Base-by-base conservation (phyloP, 352 stramenopile genomes). In the Phytopythium aichiense region DNA sequence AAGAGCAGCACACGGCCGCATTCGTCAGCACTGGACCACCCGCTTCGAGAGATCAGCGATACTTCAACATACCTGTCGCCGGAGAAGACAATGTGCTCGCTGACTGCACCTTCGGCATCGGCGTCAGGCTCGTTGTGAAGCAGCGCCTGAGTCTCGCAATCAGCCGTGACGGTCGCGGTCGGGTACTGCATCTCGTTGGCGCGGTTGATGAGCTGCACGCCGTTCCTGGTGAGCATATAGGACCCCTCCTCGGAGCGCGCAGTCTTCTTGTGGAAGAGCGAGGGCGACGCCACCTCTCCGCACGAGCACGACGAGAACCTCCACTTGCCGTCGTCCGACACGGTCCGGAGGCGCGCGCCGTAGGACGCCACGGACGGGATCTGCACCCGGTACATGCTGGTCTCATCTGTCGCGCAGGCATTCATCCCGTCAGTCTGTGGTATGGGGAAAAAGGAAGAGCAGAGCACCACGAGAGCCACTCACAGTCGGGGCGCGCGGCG, bases 71-170 rank as follows among this genome's bases (percentile, higher is more conserved):
- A 76, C 68, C 61, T 79, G 13, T 86, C 71, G 18, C 79, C 76
- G 0, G 76, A 87, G 70, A 86, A 88, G 12, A 84, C 77, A 23
- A 88, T 66, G 56, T 86, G 79, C 43, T 89, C 74, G 28, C 79
- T 89, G 22, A 89, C 67, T 1, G 73, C 78, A 0, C 68, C 51
- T 8, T 83, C 71, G 16, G 73, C 57, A 1, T 74, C 65, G 22
- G 66, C 51, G 2, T 49, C 55, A n/a, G 31, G 28, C 9, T 72
- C 64, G 7, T 67, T 52, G 28, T 75, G 53, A 40, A 75, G 65
- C 50, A 75, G 37, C 9, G n/a, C 58, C 3, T 60, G 61, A 4
- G 69, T 56, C 38, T 76, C 69, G 30, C 68, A 70, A 42, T 76
- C 69, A 33, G 63, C 59, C 31, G 68, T 56, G 22, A 52, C 18